phyloP scores from a whole-genome alignment of 306 rosid species.

The Prunus dulcis region DNA sequence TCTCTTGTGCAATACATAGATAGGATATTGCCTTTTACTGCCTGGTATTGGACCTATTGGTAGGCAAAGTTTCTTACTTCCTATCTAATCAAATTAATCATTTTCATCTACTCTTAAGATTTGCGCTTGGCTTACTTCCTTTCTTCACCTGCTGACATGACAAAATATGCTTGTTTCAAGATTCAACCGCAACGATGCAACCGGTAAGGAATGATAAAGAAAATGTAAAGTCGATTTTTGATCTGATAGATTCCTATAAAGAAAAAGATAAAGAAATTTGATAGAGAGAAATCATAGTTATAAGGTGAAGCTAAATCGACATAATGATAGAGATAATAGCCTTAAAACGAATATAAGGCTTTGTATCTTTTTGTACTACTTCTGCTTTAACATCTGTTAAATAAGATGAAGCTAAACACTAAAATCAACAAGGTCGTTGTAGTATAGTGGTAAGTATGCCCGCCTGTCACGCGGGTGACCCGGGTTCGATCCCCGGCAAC shows the following conservation, averaged over 20 bases:
- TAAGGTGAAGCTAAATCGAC: neutral
- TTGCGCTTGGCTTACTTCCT: neutral
- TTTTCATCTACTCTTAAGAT: neutral
- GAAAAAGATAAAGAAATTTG: too few species aligned
- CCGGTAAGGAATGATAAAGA: too few species aligned
- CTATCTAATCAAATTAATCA: neutral
- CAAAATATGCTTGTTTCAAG: neutral
- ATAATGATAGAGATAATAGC: too few species aligned
- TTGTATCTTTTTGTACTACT: too few species aligned
- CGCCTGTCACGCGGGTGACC: constrained; percentile 38
- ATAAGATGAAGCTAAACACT: accelerated
- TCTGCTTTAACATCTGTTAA: neutral
- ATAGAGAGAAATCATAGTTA: neutral
- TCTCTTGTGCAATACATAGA: neutral
- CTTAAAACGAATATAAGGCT: too few species aligned
- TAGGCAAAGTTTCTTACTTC: too few species aligned
- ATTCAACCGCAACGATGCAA: neutral
- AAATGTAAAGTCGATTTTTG: neutral
- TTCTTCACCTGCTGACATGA: neutral
- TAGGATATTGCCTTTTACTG: neutral
- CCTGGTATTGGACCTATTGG: neutral
- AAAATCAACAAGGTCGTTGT: constrained; percentile 14
- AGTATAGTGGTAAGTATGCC: constrained; percentile 37
- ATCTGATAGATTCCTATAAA: neutral
- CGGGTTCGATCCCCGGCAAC: constrained; percentile 44